phyloP scores from a whole-genome alignment of 108 stramenopile species.

The Nitzschia sp. region DNA sequence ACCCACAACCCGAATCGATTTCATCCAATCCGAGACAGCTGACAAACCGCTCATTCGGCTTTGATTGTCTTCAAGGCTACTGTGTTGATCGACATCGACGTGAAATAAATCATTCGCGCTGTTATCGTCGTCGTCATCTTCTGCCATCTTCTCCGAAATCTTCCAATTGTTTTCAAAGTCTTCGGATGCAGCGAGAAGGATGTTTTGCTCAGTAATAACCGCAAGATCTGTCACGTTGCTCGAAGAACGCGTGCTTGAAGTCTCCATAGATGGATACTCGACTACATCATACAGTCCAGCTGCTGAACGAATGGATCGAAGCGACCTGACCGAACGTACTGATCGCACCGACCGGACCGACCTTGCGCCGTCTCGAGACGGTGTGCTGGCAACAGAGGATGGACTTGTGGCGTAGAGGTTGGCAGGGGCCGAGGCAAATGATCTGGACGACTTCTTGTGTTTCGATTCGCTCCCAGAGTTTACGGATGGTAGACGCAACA shows the following conservation, averaged over 20 bases:
- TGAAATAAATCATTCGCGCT: conserved; percentile 30
- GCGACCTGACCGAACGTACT: not conserved
- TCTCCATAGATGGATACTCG: not conserved
- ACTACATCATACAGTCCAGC: not conserved
- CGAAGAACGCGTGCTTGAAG: not conserved
- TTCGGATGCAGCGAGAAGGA: not conserved
- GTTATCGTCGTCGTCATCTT: conserved; percentile 23
- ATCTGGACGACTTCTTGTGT: not conserved
- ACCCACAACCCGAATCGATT: conserved; percentile 40
- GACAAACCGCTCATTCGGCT: conserved; percentile 23
- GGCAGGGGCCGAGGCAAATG: conserved; percentile 11
- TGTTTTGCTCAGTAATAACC: not conserved
- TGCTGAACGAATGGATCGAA: not conserved
- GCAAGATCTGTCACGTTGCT: not conserved
- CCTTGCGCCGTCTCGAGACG: not conserved
- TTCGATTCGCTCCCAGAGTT: not conserved
- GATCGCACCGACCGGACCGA: not conserved
- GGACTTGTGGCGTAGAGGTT: not conserved
- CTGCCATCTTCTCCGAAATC: conserved; percentile 18
- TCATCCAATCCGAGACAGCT: conserved; percentile 51
- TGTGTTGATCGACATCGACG: conserved; percentile 23
- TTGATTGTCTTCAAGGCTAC: conserved; percentile 13
- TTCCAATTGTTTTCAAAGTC: conserved; percentile 27
- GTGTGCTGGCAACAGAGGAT: not conserved
- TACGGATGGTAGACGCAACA: conserved; percentile 7